phyloP scores from a whole-genome alignment of 176 grass and related monocot species.

The Miscanthus lutarioriparius region DNA sequence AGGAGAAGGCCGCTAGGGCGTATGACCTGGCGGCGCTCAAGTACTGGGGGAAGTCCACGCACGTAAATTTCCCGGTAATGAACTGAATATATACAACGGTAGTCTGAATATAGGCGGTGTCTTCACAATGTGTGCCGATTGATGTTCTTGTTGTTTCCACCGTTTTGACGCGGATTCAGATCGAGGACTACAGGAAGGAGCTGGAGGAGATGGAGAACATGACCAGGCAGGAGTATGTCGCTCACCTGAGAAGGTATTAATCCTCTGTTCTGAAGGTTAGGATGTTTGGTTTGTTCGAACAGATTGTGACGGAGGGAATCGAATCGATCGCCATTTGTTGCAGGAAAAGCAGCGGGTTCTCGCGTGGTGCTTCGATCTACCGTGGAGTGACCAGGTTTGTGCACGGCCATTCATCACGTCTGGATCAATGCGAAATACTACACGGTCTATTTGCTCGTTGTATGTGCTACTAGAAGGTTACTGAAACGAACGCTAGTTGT shows the following conservation, averaged over 20 bases:
- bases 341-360: conserved; percentile 84
- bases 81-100: neutral
- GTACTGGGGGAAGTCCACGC: conserved; percentile 68
- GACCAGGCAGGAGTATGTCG: conserved; percentile 71
- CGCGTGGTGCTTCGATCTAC: conserved; percentile 75
- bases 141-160: neutral
- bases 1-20: conserved; percentile 84
- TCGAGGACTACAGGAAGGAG: conserved; percentile 74
- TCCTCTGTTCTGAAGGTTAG: neutral
- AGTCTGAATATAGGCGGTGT: too few species aligned
- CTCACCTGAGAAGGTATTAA: conserved; percentile 70
- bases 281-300: neutral
- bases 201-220: conserved; percentile 77
- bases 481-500: neutral
- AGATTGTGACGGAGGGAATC: neutral
- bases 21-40: conserved; percentile 85
- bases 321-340: neutral
- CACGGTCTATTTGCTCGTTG: neutral
- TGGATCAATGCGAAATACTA: too few species aligned
- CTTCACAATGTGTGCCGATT: neutral
- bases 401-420: neutral
- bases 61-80: conserved; percentile 72
- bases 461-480: neutral
- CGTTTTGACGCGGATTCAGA: neutral
- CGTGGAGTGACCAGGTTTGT: conserved; percentile 68